Evolutionary conservation across 2,329 filamentous ascomycete species (phyloP), one percentile per base, ranked within the genome.

Genomic region (Graphiopsis chlorocephala): DNA sequence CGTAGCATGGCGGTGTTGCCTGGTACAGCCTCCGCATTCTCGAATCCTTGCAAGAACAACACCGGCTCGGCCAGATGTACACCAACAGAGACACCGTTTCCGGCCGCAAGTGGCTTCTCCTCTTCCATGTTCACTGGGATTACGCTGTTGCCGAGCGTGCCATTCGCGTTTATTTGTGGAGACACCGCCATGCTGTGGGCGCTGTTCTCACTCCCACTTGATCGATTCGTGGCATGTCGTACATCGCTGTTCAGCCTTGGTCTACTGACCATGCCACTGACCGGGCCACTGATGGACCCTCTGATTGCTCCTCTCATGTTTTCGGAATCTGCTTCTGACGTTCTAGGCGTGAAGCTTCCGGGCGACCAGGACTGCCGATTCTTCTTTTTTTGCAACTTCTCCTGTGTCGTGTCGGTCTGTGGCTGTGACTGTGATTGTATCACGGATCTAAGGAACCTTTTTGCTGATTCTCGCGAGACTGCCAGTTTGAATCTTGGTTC

Each of bases 1-100:
- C 95, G 86, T 15, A 99, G 83, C 74, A 99, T 89, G 1, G 93
- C 91, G 7, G 92, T 94, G 61, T 85, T 90, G 59, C 87, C 84
- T 2, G 85, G 83, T 12, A 87, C 84, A 70, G 71, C 80, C 56
- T 89, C 86, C 64, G 88, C 84, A 69, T 91, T 89, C 65, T 93
- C 90, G 72, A 94, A 93, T 0, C 91, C 91, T 29, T 89, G 88
- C 35, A 95, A 80, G 72, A 92, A 95, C 26, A 95, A 81, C 65
- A 90, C 89, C n/a, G 90, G 90, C 75, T 95, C 92, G 29, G 90
- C 90, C 47, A 95, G 80, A 29, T 89, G 80, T 53, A 95, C 90
- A 31, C 87, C 89, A 72, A 91, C 90, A 26, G 84, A 84, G 25
- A 95, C 84, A 52, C 91, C 91, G 75, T 90, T 92, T 56, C 89